Conservation (phyloP, 1,284 basidiomycete genomes). For the Pyrrhoderma noxium region DNA sequence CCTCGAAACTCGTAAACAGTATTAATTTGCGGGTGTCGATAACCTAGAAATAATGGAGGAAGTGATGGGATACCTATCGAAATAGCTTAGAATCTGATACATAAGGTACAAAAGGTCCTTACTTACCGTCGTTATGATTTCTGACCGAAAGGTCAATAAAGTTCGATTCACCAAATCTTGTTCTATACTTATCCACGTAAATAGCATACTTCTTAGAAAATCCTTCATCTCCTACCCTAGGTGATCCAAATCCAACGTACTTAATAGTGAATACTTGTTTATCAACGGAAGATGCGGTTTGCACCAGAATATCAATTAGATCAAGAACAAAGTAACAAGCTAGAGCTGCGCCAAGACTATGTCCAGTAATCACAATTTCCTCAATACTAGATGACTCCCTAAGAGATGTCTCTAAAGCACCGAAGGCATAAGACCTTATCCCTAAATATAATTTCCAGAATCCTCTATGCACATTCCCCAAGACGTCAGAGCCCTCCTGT, state of each 20-base stretch:
- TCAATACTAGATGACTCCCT: constrained; percentile 16
- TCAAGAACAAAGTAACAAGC: constrained; percentile 42
- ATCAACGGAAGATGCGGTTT: neutral
- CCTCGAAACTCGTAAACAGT: constrained; percentile 42
- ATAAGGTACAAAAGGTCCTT: too few relatives aligned
- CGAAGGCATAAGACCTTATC: neutral
- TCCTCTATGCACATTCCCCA: constrained; percentile 36
- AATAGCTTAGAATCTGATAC: neutral
- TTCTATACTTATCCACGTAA: constrained; percentile 29
- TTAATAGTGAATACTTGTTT: constrained; percentile 23
- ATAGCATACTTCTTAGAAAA: constrained; percentile 37
- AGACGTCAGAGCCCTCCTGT: neutral
- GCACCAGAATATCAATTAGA: constrained; percentile 26
- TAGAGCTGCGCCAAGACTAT: constrained; percentile 45
- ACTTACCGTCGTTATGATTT: constrained; percentile 45
- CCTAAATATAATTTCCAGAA: constrained; percentile 34
- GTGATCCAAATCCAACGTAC: constrained; percentile 41
- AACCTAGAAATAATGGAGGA: constrained; percentile 41
- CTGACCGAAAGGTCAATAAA: constrained; percentile 44
- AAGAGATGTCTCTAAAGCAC: neutral
- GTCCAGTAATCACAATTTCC: constrained; percentile 43
- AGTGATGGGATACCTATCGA: constrained; percentile 43
- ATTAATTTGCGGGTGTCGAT: constrained; percentile 38
- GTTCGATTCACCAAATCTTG: constrained; percentile 29
- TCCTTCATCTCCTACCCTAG: constrained; percentile 38